Evolutionary conservation across 129 eudicot genomes (phyloP).

Genomic region (Sambucus nigra): DNA sequence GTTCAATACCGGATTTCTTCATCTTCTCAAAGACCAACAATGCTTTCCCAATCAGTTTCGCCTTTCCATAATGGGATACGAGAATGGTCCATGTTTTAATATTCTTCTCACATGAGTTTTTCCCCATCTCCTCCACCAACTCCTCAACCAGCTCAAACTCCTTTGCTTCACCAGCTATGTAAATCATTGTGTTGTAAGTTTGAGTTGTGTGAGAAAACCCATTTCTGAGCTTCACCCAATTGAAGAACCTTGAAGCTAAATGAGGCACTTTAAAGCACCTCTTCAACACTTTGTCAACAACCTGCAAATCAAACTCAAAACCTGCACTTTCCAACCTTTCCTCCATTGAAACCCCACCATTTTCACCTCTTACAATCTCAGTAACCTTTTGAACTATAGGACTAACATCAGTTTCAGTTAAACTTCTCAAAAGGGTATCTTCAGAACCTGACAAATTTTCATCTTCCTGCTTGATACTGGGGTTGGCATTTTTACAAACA

Average conservation of each 20-base stretch:
- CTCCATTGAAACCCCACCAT: constrained; percentile 38
- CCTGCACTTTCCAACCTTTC: constrained; percentile 35
- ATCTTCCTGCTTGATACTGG: not conserved
- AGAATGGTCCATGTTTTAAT: constrained; percentile 74
- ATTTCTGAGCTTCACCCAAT: constrained; percentile 38
- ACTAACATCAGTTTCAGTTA: constrained; percentile 39
- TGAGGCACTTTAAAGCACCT: constrained; percentile 79
- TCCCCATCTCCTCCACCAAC: constrained; percentile 62
- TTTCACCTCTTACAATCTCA: constrained; percentile 40
- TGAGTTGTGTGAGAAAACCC: constrained; percentile 34
- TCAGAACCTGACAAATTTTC: constrained; percentile 10
- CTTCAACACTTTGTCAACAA: constrained; percentile 70
- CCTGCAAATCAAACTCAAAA: constrained; percentile 29
- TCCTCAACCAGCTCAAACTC: constrained; percentile 47
- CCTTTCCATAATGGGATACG: constrained; percentile 49
- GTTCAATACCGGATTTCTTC: constrained; percentile 51
- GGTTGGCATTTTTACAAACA: constrained; percentile 61
- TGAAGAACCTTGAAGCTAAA: constrained; percentile 57
- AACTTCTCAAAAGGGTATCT: constrained; percentile 9
- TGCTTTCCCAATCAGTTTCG: constrained; percentile 56
- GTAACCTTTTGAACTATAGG: constrained; percentile 44
- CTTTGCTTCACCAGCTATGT: constrained; percentile 57
- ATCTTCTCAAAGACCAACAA: constrained; percentile 51
- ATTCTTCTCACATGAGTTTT: constrained; percentile 39
- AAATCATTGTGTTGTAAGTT: constrained; percentile 51